Percentiles rank a stretch among this genome's conserved stretches.
Conservation (phyloP, 73 alveolate species). For the Paramecium sonneborni region DNA sequence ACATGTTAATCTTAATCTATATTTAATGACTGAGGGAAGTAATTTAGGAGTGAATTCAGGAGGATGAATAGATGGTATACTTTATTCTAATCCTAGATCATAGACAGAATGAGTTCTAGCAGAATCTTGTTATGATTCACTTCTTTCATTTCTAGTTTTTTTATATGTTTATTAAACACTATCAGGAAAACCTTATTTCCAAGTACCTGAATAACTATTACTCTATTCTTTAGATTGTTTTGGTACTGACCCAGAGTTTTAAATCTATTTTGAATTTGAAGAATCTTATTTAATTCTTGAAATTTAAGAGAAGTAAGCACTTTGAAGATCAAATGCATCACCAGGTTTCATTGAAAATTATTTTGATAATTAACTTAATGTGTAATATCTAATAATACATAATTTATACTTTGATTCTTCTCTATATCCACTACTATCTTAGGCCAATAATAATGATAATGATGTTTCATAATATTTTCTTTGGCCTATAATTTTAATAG, state of each 20-base stretch:
- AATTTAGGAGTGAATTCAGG: slow-evolving; percentile 18
- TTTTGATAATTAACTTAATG: not conserved
- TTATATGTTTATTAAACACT: not conserved
- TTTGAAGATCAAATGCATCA: not conserved
- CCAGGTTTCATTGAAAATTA: slow-evolving; percentile 34
- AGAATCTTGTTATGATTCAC: slow-evolving; percentile 15
- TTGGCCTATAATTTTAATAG: not conserved
- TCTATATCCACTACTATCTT: not conserved
- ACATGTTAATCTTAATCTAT: not conserved
- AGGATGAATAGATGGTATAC: slow-evolving; percentile 26
- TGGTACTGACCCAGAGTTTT: not conserved
- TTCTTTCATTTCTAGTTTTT: not conserved
- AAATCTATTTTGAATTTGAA: not conserved
- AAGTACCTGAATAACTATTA: not conserved
- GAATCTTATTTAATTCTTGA: slow-evolving; percentile 18
- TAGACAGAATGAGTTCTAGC: not conserved
- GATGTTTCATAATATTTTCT: slow-evolving; percentile 39
- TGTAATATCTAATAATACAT: not conserved
- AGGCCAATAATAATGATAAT: not conserved
- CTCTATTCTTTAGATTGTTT: slow-evolving; percentile 16
- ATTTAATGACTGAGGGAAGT: not conserved
- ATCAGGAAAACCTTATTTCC: not conserved
- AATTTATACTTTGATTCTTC: slow-evolving; percentile 8
- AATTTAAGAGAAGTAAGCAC: slow-evolving; percentile 5
- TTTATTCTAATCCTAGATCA: not conserved